Conservation (phyloP, 1,284 basidiomycete species). For the Cutaneotrichosporon curvatum region DNA sequence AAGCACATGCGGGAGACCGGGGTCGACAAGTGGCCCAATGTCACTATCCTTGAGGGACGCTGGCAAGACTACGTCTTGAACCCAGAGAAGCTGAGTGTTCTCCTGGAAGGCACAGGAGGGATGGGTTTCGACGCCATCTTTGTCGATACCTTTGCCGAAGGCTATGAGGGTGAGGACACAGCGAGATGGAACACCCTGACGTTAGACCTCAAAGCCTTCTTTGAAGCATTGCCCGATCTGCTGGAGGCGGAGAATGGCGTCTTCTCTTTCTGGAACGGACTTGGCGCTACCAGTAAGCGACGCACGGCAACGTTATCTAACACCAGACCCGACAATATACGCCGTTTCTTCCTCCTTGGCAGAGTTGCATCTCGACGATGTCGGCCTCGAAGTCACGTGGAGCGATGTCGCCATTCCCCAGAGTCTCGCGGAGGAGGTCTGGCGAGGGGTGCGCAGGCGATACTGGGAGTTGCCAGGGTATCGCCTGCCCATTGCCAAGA, state of each 20-base stretch:
- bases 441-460: conserved; percentile 43
- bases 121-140: conserved; percentile 79
- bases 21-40: conserved; percentile 70
- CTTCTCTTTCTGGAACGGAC: conserved; percentile 96
- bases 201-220: conserved; percentile 70
- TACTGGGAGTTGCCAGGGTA: conserved; percentile 48
- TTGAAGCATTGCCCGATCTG: conserved; percentile 71
- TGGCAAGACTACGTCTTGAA: conserved; percentile 77
- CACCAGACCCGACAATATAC: conserved; percentile 72
- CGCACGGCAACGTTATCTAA: not conserved
- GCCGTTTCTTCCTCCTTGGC: conserved; percentile 83
- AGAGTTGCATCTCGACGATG: conserved; percentile 75
- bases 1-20: conserved; percentile 64
- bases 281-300: conserved; percentile 80
- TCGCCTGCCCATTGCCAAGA: conserved; percentile 39
- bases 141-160: conserved; percentile 91
- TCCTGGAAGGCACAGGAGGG: conserved; percentile 36
- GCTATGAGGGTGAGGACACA: conserved; percentile 65
- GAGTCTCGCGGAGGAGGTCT: conserved; percentile 42
- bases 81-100: conserved; percentile 33
- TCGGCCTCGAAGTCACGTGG: conserved; percentile 55
- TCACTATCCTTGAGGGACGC: conserved; percentile 75
- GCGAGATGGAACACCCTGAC: not conserved
- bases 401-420: conserved; percentile 43
- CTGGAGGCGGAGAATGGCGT: conserved; percentile 66